Conservation (phyloP, 2,329 filamentous ascomycete species). For the Colletotrichum neosansevieriae region DNA sequence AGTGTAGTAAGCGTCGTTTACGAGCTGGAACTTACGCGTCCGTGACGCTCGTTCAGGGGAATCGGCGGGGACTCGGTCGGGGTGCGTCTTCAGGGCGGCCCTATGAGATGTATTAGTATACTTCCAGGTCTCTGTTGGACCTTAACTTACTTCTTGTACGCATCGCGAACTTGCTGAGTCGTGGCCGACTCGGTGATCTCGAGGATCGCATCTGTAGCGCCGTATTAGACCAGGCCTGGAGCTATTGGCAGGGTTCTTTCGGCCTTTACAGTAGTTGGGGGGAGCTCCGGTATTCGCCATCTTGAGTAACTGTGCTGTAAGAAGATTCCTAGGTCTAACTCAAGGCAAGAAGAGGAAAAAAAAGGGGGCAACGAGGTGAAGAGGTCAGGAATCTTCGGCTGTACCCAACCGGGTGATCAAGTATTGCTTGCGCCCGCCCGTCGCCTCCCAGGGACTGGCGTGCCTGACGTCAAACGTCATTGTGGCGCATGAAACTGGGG, state of each 20-base stretch:
- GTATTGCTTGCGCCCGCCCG: background rate
- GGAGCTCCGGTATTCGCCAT: conserved; percentile 52
- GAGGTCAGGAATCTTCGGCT: conserved; percentile 3
- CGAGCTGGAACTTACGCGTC: conserved; percentile 89
- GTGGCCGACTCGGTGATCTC: conserved; percentile 80
- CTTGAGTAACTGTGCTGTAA: background rate
- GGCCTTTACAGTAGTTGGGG: conserved; percentile 69
- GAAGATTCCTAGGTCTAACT: background rate
- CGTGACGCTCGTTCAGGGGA: conserved; percentile 85
- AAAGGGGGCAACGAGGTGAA: background rate
- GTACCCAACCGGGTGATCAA: conserved; percentile 9
- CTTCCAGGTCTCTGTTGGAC: background rate
- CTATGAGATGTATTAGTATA: conserved; percentile 55
- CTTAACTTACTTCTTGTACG: conserved; percentile 82
- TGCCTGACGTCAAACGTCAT: conserved; percentile 54
- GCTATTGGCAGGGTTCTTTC: conserved; percentile 16
- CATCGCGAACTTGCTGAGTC: conserved; percentile 87
- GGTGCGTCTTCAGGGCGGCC: conserved; percentile 91
- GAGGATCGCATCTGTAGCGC: conserved; percentile 75
- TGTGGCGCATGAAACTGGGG: conserved; percentile 49
- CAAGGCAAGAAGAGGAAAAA: background rate
- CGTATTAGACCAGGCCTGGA: conserved; percentile 34
- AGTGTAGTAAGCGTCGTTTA: conserved; percentile 94
- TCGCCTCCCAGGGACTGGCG: conserved; percentile 5
- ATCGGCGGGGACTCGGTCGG: conserved; percentile 86